Percentiles rank a stretch among this genome's conserved stretches.
Evolutionary conservation across 148 eudicot genomes (phyloP).

Genomic region (Agrostemma githago): DNA sequence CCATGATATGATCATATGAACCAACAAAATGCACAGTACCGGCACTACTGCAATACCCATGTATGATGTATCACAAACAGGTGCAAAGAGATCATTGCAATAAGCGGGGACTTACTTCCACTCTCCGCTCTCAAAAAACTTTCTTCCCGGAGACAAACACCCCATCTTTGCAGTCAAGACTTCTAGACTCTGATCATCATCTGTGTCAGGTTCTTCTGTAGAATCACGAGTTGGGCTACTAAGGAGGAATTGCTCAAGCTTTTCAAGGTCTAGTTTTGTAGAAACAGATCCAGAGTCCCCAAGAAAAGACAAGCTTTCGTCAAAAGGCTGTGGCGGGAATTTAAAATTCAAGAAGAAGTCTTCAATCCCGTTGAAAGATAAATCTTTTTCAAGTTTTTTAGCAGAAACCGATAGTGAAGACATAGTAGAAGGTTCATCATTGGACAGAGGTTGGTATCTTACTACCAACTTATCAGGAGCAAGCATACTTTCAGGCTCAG

Average conservation of each 20-base stretch:
- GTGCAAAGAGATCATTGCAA: not conserved
- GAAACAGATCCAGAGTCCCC: conserved; percentile 31
- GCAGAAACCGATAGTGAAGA: conserved; percentile 30
- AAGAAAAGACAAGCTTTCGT: conserved; percentile 34
- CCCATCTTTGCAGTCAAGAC: conserved; percentile 40
- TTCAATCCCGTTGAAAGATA: conserved; percentile 43
- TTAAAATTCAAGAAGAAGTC: conserved; percentile 49
- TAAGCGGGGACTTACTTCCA: not conserved
- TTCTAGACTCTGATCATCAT: conserved; percentile 28
- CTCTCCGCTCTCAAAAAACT: not conserved
- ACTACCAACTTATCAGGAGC: conserved; percentile 51
- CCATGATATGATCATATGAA: not conserved
- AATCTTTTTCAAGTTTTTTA: conserved; percentile 32
- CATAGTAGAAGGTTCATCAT: conserved; percentile 20
- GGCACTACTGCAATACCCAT: not conserved
- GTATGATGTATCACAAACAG: not conserved
- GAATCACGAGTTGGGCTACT: conserved; percentile 42
- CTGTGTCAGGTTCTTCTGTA: conserved; percentile 17
- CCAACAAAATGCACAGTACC: not conserved
- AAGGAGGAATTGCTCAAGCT: conserved; percentile 55
- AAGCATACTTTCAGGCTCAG: conserved; percentile 26
- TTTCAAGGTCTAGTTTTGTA: conserved; percentile 33
- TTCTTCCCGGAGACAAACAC: conserved; percentile 31
- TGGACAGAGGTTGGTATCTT: conserved; percentile 48
- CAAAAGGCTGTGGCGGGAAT: conserved; percentile 31